phyloP scores from a whole-genome alignment of 1,139 yeast genomes.

The Blastobotrys apis region DNA sequence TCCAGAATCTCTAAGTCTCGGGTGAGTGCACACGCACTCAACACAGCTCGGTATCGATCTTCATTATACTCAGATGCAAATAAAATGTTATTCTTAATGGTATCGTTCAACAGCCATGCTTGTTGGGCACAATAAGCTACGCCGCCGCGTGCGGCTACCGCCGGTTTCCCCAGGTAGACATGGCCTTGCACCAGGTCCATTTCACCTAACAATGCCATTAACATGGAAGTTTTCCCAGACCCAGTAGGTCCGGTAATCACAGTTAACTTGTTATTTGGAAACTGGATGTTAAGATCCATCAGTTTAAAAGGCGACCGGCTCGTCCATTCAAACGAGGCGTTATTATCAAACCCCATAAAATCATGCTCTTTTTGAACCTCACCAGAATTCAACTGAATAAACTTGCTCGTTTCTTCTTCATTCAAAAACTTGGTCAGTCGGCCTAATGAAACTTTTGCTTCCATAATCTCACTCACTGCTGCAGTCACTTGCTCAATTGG shows the following conservation, averaged over 20 bases:
- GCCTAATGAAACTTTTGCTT: slow-evolving; percentile 82
- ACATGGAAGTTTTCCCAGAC: slow-evolving; percentile 84
- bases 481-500: slow-evolving; percentile 87
- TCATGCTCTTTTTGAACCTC: too few relatives aligned
- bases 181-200: slow-evolving; percentile 73
- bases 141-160: not conserved
- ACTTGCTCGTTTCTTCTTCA: slow-evolving; percentile 78
- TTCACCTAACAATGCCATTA: slow-evolving; percentile 89
- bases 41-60: slow-evolving; percentile 69
- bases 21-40: slow-evolving; percentile 62
- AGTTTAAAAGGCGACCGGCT: slow-evolving; percentile 49
- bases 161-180: slow-evolving; percentile 71
- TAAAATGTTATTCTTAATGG: slow-evolving; percentile 76
- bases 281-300: slow-evolving; percentile 63
- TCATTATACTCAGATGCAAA: slow-evolving; percentile 72
- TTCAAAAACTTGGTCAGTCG: slow-evolving; percentile 75
- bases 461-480: slow-evolving; percentile 77
- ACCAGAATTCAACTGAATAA: slow-evolving; percentile 62
- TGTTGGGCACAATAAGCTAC: slow-evolving; percentile 95
- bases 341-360: slow-evolving; percentile 64
- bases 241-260: slow-evolving; percentile 95
- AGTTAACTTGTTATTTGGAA: slow-evolving; percentile 69
- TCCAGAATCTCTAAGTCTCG: slow-evolving; percentile 75
- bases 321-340: slow-evolving; percentile 77
- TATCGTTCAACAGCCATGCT: slow-evolving; percentile 90